Conservation (phyloP, 345 rosid species). For the Litchi chinensis region DNA sequence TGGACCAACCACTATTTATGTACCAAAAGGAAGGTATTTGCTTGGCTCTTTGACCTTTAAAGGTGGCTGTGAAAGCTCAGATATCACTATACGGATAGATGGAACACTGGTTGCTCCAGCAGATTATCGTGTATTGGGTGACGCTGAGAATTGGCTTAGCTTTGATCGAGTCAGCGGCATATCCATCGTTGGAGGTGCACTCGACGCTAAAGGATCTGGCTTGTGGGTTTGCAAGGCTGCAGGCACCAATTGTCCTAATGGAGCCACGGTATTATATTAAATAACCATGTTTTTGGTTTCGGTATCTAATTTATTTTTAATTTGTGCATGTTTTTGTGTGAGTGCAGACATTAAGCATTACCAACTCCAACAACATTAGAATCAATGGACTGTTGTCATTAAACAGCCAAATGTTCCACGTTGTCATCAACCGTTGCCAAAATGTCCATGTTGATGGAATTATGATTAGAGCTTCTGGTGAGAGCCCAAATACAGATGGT, state of each 20-base stretch:
- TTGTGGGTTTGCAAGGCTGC: slow-evolving; percentile 22
- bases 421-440: slow-evolving; percentile 25
- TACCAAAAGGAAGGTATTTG: slow-evolving; percentile 24
- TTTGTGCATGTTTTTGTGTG: not conserved
- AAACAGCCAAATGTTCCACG: slow-evolving; percentile 35
- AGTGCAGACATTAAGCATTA: slow-evolving; percentile 27
- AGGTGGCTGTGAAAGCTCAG: slow-evolving; percentile 9
- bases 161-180: slow-evolving; percentile 18
- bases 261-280: slow-evolving; percentile 15
- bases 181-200: slow-evolving; percentile 16
- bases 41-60: slow-evolving; percentile 1
- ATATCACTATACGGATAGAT: not conserved
- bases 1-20: not conserved
- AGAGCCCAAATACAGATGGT: slow-evolving; percentile 38
- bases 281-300: not conserved
- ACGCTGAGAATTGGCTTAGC: not conserved
- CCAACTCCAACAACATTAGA: slow-evolving; percentile 20
- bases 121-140: slow-evolving; percentile 5
- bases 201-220: slow-evolving; percentile 16
- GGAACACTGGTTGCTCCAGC: slow-evolving; percentile 12
- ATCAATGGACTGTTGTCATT: slow-evolving; percentile 22
- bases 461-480: slow-evolving; percentile 20
- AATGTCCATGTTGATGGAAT: slow-evolving; percentile 18
- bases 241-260: not conserved
- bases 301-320: not conserved